Percentiles rank a stretch among this genome's conserved stretches.
phyloP scores from a whole-genome alignment of 2,329 filamentous ascomycete species.

The Curvularia sp. region DNA sequence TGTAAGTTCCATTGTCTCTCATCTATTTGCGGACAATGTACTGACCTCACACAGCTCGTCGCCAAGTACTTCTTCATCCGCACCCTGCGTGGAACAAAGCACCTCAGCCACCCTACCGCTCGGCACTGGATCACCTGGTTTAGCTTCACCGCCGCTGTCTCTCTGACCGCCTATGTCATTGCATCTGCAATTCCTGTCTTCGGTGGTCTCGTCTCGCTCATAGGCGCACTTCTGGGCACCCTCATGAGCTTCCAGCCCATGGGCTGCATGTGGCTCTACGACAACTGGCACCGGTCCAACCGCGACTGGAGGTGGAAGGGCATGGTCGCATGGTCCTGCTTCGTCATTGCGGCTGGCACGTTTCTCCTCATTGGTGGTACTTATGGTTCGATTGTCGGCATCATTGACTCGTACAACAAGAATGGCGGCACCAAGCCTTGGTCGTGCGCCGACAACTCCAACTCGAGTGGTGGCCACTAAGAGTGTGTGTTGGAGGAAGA shows the following conservation, averaged over 20 bases:
- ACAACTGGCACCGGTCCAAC: conserved; percentile 30
- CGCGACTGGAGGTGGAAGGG: conserved; percentile 25
- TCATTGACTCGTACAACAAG: conserved; percentile 36
- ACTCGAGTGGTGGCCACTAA: conserved; percentile 20
- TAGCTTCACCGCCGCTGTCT: conserved; percentile 27
- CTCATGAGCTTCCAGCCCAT: conserved; percentile 40
- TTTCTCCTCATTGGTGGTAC: conserved; percentile 38
- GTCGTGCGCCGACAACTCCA: conserved; percentile 39
- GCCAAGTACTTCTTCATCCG: conserved; percentile 65
- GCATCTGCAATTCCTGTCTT: conserved; percentile 40
- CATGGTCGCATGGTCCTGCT: conserved; percentile 34
- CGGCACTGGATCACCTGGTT: conserved; percentile 41
- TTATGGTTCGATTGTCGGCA: conserved; percentile 37
- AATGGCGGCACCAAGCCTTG: conserved; percentile 34
- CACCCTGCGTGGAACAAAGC: conserved; percentile 71
- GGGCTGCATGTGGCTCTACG: conserved; percentile 42
- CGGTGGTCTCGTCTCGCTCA: conserved; percentile 36
- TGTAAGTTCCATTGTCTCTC: conserved; percentile 15
- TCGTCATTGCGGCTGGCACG: conserved; percentile 33
- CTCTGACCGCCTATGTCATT: conserved; percentile 34
- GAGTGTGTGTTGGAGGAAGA: neutral
- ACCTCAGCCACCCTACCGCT: conserved; percentile 55
- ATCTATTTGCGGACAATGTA: neutral
- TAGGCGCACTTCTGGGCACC: conserved; percentile 38
- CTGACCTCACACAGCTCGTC: conserved; percentile 21